These are phyloP conservation scores for Suhomyces sp. DNA, from an alignment of 805 yeast species.

Conservation along the genomic window DNA sequence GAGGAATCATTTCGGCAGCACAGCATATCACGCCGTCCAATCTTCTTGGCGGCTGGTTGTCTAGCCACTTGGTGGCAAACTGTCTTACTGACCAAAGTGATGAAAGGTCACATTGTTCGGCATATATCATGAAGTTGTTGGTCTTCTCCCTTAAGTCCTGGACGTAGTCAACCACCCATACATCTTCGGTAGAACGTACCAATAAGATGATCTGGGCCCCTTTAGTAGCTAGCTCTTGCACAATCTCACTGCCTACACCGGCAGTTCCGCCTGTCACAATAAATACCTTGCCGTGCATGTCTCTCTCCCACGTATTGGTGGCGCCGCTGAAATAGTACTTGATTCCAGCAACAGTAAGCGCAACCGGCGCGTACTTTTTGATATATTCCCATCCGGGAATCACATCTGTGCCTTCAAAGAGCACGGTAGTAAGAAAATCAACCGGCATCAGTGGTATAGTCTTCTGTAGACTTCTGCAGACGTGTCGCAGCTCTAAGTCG, in stretches of 20 bases:
- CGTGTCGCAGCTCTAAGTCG: background rate
- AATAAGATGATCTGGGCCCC: slow-evolving; percentile 88
- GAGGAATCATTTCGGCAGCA: slow-evolving; percentile 81
- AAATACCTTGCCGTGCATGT: slow-evolving; percentile 84
- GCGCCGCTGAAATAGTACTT: slow-evolving; percentile 81
- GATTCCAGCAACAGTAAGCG: slow-evolving; percentile 25
- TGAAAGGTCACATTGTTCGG: slow-evolving; percentile 83
- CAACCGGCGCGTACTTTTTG: slow-evolving; percentile 53
- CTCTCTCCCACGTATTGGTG: slow-evolving; percentile 86
- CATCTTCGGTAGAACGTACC: slow-evolving; percentile 59
- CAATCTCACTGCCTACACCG: slow-evolving; percentile 81
- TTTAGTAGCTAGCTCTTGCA: slow-evolving; percentile 63
- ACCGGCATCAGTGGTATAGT: slow-evolving; percentile 62
- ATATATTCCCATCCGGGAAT: slow-evolving; percentile 73
- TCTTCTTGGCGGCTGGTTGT: slow-evolving; percentile 85
- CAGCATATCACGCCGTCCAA: slow-evolving; percentile 86
- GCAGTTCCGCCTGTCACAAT: slow-evolving; percentile 91
- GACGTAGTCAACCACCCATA: slow-evolving; percentile 76
- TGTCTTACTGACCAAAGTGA: slow-evolving; percentile 73
- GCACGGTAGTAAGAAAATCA: slow-evolving; percentile 67
- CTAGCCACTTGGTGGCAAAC: slow-evolving; percentile 94
- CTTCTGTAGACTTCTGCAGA: background rate
- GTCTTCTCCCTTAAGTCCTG: slow-evolving; percentile 71
- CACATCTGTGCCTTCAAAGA: slow-evolving; percentile 67
- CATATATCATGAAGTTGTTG: slow-evolving; percentile 72